A percentile compares a stretch with the other conserved stretches of the same genome.
phyloP scores from a whole-genome alignment of 1,139 yeast species.

The Saccharomyces hybrid region DNA sequence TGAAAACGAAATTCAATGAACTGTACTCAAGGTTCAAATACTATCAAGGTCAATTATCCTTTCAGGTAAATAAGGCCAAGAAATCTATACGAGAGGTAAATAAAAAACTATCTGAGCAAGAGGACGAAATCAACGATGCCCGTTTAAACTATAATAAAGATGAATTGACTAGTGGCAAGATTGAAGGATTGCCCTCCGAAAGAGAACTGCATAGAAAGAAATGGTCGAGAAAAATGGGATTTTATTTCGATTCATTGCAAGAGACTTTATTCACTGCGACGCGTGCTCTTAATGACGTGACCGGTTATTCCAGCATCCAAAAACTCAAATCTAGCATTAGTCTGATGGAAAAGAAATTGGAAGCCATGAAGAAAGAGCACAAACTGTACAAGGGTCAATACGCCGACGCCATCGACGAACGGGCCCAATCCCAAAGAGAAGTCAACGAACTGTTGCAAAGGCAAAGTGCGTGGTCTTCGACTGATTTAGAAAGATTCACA shows the following conservation, averaged over 20 bases:
- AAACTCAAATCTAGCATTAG: conserved; percentile 57
- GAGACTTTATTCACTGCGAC: conserved; percentile 64
- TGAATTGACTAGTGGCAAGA: conserved; percentile 23
- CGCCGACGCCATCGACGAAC: conserved; percentile 52
- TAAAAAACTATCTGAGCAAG: conserved; percentile 32
- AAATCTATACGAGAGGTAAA: conserved; percentile 34
- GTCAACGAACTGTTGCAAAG: conserved; percentile 83
- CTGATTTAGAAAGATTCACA: conserved; percentile 79
- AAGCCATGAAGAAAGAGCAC: conserved; percentile 43
- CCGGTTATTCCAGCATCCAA: conserved; percentile 85
- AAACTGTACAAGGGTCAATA: conserved; percentile 47
- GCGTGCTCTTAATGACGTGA: conserved; percentile 73
- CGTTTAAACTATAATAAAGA: conserved; percentile 32
- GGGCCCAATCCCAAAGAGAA: conserved; percentile 73
- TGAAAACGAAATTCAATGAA: not conserved
- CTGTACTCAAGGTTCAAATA: not conserved
- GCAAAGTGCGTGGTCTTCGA: conserved; percentile 70
- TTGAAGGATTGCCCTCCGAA: conserved; percentile 38
- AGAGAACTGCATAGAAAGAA: conserved; percentile 36
- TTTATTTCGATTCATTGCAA: conserved; percentile 56
- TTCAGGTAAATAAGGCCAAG: conserved; percentile 30
- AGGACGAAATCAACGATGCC: conserved; percentile 25
- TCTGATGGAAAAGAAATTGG: conserved; percentile 42
- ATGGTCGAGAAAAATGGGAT: conserved; percentile 50
- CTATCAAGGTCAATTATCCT: not conserved